These are phyloP conservation scores for Thielaviopsis ethacetica DNA, from an alignment of 2,329 filamentous ascomycete genomes.

Conservation along the genomic window DNA sequence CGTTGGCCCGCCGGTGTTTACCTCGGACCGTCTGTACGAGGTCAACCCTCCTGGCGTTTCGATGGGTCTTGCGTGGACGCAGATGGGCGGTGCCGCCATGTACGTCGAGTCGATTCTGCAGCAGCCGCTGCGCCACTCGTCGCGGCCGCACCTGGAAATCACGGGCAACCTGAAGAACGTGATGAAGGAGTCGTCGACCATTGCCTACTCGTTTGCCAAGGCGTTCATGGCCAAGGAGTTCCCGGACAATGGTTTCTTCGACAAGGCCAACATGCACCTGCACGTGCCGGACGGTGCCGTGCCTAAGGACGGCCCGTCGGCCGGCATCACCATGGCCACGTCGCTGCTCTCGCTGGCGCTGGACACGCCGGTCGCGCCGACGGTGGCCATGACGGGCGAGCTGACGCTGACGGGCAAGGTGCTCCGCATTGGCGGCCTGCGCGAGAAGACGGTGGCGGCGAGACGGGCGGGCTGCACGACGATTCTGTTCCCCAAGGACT, in stretches of 20 bases:
- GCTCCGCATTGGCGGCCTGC: slow-evolving; percentile 76
- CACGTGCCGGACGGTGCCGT: slow-evolving; percentile 95
- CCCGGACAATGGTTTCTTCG: slow-evolving; percentile 86
- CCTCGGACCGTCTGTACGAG: slow-evolving; percentile 88
- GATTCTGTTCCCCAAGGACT: slow-evolving; percentile 89
- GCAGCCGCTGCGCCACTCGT: slow-evolving; percentile 55
- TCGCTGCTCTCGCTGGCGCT: slow-evolving; percentile 74
- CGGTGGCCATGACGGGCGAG: slow-evolving; percentile 95
- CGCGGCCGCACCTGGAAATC: slow-evolving; percentile 66
- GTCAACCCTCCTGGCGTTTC: slow-evolving; percentile 83
- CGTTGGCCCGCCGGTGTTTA: slow-evolving; percentile 89
- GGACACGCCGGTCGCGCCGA: slow-evolving; percentile 61
- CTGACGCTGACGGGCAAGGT: slow-evolving; percentile 95
- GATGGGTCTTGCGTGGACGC: slow-evolving; percentile 97
- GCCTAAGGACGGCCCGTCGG: slow-evolving; percentile 82
- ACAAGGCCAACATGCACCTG: slow-evolving; percentile 85
- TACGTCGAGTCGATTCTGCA: slow-evolving; percentile 97
- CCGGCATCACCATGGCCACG: slow-evolving; percentile 97
- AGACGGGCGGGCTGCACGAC: slow-evolving; percentile 81
- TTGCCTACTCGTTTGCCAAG: slow-evolving; percentile 94
- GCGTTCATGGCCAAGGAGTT: slow-evolving; percentile 71
- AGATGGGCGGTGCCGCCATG: slow-evolving; percentile 87
- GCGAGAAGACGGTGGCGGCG: slow-evolving; percentile 95
- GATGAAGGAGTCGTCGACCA: slow-evolving; percentile 94
- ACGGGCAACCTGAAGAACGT: slow-evolving; percentile 91